Evolutionary conservation across 805 yeast genomes (phyloP).

Genomic region (Metschnikowia noctiluminum): DNA sequence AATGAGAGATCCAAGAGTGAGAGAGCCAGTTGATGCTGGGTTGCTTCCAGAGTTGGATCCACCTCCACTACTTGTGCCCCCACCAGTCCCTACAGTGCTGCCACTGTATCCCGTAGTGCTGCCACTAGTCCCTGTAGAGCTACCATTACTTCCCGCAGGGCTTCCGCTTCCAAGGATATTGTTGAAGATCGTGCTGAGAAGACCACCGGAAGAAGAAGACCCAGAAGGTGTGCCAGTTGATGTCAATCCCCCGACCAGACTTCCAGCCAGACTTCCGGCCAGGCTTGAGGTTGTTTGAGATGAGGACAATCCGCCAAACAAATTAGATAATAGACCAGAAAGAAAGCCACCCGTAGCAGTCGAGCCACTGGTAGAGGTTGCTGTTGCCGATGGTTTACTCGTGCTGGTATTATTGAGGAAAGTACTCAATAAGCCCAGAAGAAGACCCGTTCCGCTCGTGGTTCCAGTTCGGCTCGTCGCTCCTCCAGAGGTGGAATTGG

Average conservation of each 20-base stretch:
- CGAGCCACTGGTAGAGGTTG: slow-evolving; percentile 1
- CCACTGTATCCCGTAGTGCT: not conserved
- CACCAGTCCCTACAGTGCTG: slow-evolving; percentile 1
- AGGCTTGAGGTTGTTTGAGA: not conserved
- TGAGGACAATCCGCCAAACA: slow-evolving; percentile 7
- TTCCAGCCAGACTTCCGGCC: not conserved
- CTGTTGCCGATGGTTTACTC: not conserved
- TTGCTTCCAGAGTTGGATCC: not conserved
- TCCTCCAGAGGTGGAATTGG: slow-evolving; percentile 3
- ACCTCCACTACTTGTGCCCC: no score
- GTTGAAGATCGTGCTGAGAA: slow-evolving; percentile 1
- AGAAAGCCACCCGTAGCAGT: slow-evolving; percentile 11
- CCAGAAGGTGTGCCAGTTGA: slow-evolving; percentile 1
- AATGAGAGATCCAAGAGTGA: not conserved
- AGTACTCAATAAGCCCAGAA: slow-evolving; percentile 11
- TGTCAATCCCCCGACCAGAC: not conserved
- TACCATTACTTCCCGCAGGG: not conserved
- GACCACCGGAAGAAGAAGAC: slow-evolving; percentile 1
- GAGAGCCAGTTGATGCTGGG: not conserved
- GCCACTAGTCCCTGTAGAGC: slow-evolving; percentile 1
- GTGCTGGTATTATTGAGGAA: slow-evolving; percentile 8
- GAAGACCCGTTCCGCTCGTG: slow-evolving; percentile 13
- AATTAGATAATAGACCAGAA: slow-evolving; percentile 5
- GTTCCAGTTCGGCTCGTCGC: not conserved
- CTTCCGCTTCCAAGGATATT: slow-evolving; percentile 1